Evolutionary conservation across 768 basidiomycete genomes (phyloP).

Genomic region (Tulasnella sp.): DNA sequence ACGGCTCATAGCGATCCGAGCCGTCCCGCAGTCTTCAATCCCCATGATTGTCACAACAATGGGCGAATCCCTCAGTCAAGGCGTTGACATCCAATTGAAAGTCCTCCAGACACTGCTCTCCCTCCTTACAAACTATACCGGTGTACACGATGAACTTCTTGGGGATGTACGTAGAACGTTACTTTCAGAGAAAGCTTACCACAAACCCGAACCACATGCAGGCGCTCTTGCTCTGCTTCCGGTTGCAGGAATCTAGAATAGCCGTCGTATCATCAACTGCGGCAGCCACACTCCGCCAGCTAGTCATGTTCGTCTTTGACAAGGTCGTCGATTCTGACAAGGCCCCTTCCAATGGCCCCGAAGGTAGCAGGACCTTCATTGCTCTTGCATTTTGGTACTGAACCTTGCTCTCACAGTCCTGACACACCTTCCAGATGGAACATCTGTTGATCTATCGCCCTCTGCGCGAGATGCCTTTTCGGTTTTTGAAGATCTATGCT

Average conservation of each 20-base stretch:
- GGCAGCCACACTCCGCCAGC: slow-evolving; percentile 86
- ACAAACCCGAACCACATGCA: slow-evolving; percentile 25
- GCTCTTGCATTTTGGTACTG: slow-evolving; percentile 7
- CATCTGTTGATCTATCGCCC: slow-evolving; percentile 48
- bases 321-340: slow-evolving; percentile 75
- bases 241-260: slow-evolving; percentile 86
- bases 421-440: slow-evolving; percentile 47
- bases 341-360: slow-evolving; percentile 25
- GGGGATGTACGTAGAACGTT: slow-evolving; percentile 50
- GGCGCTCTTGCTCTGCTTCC: slow-evolving; percentile 91
- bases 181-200: neutral
- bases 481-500: slow-evolving; percentile 85
- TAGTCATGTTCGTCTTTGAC: slow-evolving; percentile 97
- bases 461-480: slow-evolving; percentile 75
- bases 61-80: slow-evolving; percentile 79
- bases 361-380: slow-evolving; percentile 16
- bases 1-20: slow-evolving; percentile 74
- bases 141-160: slow-evolving; percentile 64
- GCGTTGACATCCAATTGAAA: slow-evolving; percentile 92
- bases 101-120: slow-evolving; percentile 87
- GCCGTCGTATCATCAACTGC: slow-evolving; percentile 96
- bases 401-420: neutral
- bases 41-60: slow-evolving; percentile 73
- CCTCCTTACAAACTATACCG: slow-evolving; percentile 76
- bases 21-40: slow-evolving; percentile 68